These are phyloP conservation scores for Rhodosporidiobolus odoratus DNA, from an alignment of 768 basidiomycete genomes.

Conservation along the genomic window DNA sequence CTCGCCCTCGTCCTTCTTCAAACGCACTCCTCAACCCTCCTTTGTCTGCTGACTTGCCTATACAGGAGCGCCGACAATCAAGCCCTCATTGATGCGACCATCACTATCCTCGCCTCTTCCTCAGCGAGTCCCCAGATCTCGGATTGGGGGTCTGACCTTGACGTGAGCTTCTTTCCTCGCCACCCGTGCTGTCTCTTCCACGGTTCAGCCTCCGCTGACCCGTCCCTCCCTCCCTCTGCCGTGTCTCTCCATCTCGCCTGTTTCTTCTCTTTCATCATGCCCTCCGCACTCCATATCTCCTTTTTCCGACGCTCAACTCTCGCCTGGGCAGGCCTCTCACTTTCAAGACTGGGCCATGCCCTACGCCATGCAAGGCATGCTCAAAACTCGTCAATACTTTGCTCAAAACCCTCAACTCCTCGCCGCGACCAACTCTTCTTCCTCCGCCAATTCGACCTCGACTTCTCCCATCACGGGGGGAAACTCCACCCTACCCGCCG, in stretches of 20 bases:
- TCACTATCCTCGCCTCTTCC: not conserved
- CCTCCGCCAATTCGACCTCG: not conserved
- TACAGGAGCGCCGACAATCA: not conserved
- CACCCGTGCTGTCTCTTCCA: too few species aligned
- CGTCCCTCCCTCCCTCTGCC: not conserved
- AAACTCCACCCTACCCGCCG: not conserved
- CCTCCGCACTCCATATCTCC: not conserved
- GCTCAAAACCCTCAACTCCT: conserved; percentile 57
- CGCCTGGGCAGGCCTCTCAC: conserved; percentile 1
- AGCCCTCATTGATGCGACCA: conserved; percentile 5
- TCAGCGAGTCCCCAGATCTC: not conserved
- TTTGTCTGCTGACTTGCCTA: too few species aligned
- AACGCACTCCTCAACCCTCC: not conserved
- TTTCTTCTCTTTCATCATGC: not conserved
- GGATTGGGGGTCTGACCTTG: conserved; percentile 12
- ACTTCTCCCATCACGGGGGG: not conserved
- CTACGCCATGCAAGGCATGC: conserved; percentile 5
- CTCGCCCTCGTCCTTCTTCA: too few species aligned
- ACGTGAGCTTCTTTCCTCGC: conserved; percentile 48
- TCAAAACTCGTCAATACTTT: conserved; percentile 51
- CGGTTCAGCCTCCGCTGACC: not conserved
- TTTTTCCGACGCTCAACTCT: not conserved
- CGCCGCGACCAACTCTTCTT: conserved; percentile 6
- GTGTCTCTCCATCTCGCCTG: not conserved
- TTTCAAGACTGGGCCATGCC: conserved; percentile 9